Evolutionary conservation across 2,329 filamentous ascomycete species (phyloP), one percentile per base, ranked within the genome.

Genomic region (Fusarium camptoceras): DNA sequence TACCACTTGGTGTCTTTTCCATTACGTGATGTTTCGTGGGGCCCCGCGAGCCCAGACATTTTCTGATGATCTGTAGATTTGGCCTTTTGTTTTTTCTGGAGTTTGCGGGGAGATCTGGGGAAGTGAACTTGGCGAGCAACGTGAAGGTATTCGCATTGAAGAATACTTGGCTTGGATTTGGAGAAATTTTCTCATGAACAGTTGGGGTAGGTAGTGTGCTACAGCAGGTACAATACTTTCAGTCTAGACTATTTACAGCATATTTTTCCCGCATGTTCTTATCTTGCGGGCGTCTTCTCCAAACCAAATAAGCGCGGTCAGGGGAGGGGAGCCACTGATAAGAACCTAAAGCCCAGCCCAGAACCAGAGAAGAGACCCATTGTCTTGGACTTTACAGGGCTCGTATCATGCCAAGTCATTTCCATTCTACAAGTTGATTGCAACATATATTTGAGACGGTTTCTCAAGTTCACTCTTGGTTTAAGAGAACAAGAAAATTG

Each of bases 21-120:
- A 75, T 75, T 75, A 75, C 73, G 73, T 75, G 42, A 61, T 44
- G 14, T 57, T 71, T 74, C 69, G 63, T 66, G 73, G 73, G 73
- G 73, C 73, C 73, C 73, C 73, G 70, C 68, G 72, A 73, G 67
- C 58, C 51, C 34, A 44, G 47, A 47, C 48, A 66, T 57, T 50
- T 55, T 53, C 51, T 54, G 56, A 68, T 59, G 47, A 66, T 55
- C 51, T 70, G 56, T 56, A 69, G 47, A 50, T 55, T 61, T 44
- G n/a, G 34, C 51, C 55, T 72, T 14, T 41, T 53, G 18, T 65
- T 63, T 68, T 65, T 70, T 44, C 68, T 74, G 72, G 72, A 73
- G 68, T 61, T 64, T 64, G 49, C 37, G 54, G 59, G 54, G 68
- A 65, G 56, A 63, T 68, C 64, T 65, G 59, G 54, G 59, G 64